Conservation (phyloP, 345 rosid genomes). For the Cardiospermum halicacabum region DNA sequence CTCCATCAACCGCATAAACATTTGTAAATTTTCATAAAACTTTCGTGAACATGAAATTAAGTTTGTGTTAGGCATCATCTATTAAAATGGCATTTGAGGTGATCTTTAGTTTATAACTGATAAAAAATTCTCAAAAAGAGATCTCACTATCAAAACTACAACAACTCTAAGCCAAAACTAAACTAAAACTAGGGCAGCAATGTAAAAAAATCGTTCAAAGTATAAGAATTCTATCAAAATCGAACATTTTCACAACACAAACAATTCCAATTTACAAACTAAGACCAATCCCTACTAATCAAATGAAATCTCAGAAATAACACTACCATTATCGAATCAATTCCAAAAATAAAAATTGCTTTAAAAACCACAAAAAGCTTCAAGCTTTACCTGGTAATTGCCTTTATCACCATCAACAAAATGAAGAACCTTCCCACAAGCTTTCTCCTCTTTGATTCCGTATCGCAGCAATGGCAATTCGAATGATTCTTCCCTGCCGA, state of each 20-base stretch:
- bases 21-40: too few species aligned
- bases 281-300: not conserved
- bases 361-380: not conserved
- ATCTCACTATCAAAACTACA: too few species aligned
- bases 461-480: constrained; percentile 47
- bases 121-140: too few species aligned
- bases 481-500: constrained; percentile 51
- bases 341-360: too few species aligned
- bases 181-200: not conserved
- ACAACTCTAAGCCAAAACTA: too few species aligned
- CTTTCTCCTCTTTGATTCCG: constrained; percentile 37
- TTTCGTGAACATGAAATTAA: too few species aligned
- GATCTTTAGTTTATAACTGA: too few species aligned
- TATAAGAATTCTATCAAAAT: not conserved
- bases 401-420: constrained; percentile 42
- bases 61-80: too few species aligned
- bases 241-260: not conserved
- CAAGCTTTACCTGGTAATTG: constrained; percentile 43
- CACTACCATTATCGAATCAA: not conserved
- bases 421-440: constrained; percentile 45
- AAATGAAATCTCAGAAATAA: too few species aligned
- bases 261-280: not conserved
- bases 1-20: too few species aligned
- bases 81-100: too few species aligned
- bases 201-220: not conserved